Evolutionary conservation across 1,284 basidiomycete genomes (phyloP), one percentile per base, ranked within the genome.

Genomic region (Cryptococcus sp.): DNA sequence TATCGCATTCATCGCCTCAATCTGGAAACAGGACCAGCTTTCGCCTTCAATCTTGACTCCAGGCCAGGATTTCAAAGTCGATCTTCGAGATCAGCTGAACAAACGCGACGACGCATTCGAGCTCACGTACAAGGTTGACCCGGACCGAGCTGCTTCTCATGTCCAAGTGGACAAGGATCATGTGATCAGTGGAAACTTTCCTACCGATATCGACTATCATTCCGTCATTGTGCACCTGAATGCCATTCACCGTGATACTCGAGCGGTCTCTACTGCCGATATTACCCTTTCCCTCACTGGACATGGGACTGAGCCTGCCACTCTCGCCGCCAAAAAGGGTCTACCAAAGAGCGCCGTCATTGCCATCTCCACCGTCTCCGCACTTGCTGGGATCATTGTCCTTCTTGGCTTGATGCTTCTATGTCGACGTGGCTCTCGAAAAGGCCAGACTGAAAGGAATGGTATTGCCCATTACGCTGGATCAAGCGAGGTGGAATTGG

Each of bases 231-330:
- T 68, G 16, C 50, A 48, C 18, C 57, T 71, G 25, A 47, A 49
- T 16, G 63, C 61, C 9, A 52, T 57, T 28, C 58, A 63, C 46
- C 40, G 48, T 1, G 52, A 45, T 23, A 87, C 84, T 2, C 85
- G 85, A 62, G 85, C 86, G 7, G 85, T 81, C 0, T 89, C 86
- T 11, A 83, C 85, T 61, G 76, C 83, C 1, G 79, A 65, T 43
- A 75, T 88, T n/a, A 70, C 77, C 1, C 74, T 88, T 44, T 78
- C 79, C 28, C 74, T 84, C 23, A 75, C 78, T 2, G 65, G 77
- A 18, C 60, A 73, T 9, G 74, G 73, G 21, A 61, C 75, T 63
- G 56, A 73, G 25, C 44, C 74, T 19, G 58, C 64, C 40, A 75
- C 72, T 7, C 63, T 34, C 4, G 31, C 78, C 78, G 5, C 63